Base-by-base conservation (phyloP, 1,284 basidiomycete species). In the Gymnopus androsaceus region DNA sequence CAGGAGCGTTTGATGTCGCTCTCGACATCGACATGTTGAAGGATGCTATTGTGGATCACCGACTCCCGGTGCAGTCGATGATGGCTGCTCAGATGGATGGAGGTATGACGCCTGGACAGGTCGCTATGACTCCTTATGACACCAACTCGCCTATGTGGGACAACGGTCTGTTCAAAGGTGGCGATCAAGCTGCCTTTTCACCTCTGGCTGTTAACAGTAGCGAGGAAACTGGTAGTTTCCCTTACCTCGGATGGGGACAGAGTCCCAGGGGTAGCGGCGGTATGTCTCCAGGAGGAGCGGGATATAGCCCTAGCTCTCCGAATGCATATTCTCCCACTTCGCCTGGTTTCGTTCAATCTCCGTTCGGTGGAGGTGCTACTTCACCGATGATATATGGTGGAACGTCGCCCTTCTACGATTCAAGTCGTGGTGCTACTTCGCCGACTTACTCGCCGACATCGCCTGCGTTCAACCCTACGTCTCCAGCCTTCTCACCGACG, bases 1-100 rank as follows among this genome's bases (percentile, higher is more conserved):
- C 94, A 0, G 94, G 94, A 12, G 85, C 94, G 5, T 98, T 98
- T 69, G 96, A 98, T 54, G 92, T 99, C 50, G 90, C 94, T 1
- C 82, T 99, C 48, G 97, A 99, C 74, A 91, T 98, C 64, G 92
- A 96, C 64, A 97, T 98, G 94, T 82, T 99, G 66, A 97, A 98
- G 81, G 96, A 99, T 62, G 96, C 98, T 48, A 95, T 99, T 56
- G 92, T 98, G 55, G 97, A 99, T 71, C 94, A 96, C 67, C 90
- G 94, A 42, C 77, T 98, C 57, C 95, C 95, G 0, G 88, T 94
- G 31, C 90, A 93, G 66, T 87, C 85, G 45, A 89, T 93, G 87
- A 77, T 94, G 60, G 85, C 85, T 15, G 86, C 85, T 25, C 88
- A 88, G 62, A 82, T 86, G 9, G 90, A 92, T 54, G 94, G 92